A percentile compares a stretch with the other conserved stretches of the same genome.
phyloP scores from a whole-genome alignment of 352 stramenopile genomes.

The Chrysophaeum taylorii region DNA sequence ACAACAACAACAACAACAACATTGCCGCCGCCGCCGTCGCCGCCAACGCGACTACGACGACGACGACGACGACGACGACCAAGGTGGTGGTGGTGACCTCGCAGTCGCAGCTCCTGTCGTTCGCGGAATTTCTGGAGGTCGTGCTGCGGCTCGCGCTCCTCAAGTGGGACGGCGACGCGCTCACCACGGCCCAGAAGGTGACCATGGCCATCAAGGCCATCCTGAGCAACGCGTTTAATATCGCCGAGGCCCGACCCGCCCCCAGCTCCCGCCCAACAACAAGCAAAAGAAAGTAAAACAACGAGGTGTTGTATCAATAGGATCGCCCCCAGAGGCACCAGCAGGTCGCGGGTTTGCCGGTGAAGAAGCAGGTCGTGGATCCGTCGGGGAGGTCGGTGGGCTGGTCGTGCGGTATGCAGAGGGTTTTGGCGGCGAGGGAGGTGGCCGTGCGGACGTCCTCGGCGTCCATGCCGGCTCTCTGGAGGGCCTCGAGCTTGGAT shows the following conservation, averaged over 20 bases:
- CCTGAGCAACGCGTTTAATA: neutral
- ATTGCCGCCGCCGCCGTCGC: too few species aligned
- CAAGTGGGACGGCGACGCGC: conserved; percentile 2
- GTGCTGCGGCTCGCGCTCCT: neutral
- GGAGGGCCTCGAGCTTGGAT: conserved; percentile 57
- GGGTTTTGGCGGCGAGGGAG: conserved; percentile 91
- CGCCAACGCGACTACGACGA: too few species aligned
- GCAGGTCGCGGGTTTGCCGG: conserved; percentile 84
- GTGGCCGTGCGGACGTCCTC: conserved; percentile 63
- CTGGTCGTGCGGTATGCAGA: conserved; percentile 97
- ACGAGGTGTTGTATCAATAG: too few species aligned
- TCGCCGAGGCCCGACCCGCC: too few species aligned
- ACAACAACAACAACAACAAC: too few species aligned
- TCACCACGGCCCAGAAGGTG: neutral
- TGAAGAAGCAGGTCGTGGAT: conserved; percentile 95
- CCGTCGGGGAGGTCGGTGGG: conserved; percentile 66
- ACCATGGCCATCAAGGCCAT: neutral
- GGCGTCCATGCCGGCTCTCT: conserved; percentile 35
- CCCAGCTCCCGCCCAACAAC: too few species aligned
- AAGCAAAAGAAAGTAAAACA: too few species aligned
- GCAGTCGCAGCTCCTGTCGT: neutral
- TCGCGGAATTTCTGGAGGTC: conserved; percentile 6
- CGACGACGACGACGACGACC: too few species aligned
- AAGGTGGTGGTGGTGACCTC: too few species aligned
- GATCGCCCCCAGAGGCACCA: conserved; percentile 77